These are phyloP conservation scores for Grammothele lineata DNA, from an alignment of 768 basidiomycete species.

Conservation along the genomic window DNA sequence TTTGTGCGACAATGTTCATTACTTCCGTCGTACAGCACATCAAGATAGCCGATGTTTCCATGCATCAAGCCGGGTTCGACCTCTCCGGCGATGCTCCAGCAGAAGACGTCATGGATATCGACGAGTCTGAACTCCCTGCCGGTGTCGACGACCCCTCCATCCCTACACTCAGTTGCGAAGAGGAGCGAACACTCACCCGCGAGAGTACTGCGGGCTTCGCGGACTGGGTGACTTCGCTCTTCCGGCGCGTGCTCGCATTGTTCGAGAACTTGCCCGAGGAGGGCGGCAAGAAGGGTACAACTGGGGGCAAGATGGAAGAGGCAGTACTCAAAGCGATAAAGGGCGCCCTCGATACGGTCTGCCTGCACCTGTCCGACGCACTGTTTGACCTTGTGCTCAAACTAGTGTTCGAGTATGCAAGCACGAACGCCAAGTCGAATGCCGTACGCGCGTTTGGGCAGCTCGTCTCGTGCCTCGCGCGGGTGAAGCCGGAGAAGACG, in stretches of 20 bases:
- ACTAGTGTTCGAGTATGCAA: conserved; percentile 81
- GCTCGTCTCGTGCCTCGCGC: conserved; percentile 78
- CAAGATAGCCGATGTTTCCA: conserved; percentile 73
- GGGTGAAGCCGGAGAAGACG: conserved; percentile 70
- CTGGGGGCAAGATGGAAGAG: conserved; percentile 83
- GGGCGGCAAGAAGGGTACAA: conserved; percentile 80
- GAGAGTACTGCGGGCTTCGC: conserved; percentile 80
- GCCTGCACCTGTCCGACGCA: conserved; percentile 70
- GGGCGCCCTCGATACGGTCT: conserved; percentile 76
- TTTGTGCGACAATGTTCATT: conserved; percentile 79
- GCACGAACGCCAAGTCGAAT: conserved; percentile 87
- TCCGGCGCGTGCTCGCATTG: conserved; percentile 72
- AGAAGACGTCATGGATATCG: conserved; percentile 52
- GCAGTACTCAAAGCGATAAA: conserved; percentile 73
- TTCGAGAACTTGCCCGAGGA: conserved; percentile 95
- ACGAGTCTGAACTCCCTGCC: conserved; percentile 50
- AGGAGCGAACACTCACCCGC: conserved; percentile 67
- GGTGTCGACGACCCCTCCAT: conserved; percentile 40
- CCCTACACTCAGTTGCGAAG: conserved; percentile 49
- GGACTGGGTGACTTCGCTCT: conserved; percentile 78
- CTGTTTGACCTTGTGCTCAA: conserved; percentile 85
- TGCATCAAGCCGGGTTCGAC: conserved; percentile 51
- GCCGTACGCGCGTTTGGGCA: conserved; percentile 89
- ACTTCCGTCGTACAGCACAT: conserved; percentile 68
- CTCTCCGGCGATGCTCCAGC: conserved; percentile 50